These are phyloP conservation scores for Penicillium roqueforti DNA, from an alignment of 495 filamentous ascomycete species.

Conservation along the genomic window DNA sequence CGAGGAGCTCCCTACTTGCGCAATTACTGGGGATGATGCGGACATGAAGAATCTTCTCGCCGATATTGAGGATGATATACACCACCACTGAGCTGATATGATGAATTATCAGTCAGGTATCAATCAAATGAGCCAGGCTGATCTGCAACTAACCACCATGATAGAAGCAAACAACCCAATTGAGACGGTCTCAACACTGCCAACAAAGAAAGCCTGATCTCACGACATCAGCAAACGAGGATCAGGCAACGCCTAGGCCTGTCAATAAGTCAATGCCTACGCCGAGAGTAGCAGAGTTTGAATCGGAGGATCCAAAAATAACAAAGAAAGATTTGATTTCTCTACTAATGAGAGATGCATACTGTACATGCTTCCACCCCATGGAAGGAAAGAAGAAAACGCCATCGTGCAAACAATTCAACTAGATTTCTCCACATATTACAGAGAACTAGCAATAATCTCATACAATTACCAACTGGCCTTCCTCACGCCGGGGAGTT, in stretches of 20 bases:
- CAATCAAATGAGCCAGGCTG: neutral
- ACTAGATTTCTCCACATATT: conserved; percentile 17
- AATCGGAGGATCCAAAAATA: neutral
- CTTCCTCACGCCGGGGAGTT: conserved; percentile 90
- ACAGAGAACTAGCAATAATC: conserved; percentile 3
- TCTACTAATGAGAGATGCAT: conserved; percentile 16
- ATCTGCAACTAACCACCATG: neutral
- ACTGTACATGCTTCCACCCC: conserved; percentile 33
- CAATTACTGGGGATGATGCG: neutral
- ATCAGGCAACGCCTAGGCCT: neutral
- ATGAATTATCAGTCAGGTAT: neutral
- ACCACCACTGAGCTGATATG: neutral
- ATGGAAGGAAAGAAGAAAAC: conserved; percentile 30
- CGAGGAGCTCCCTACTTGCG: neutral
- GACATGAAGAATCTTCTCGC: neutral
- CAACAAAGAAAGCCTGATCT: neutral
- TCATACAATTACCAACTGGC: conserved; percentile 70
- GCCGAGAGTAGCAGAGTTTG: neutral
- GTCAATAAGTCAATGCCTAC: neutral
- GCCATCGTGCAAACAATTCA: conserved; percentile 26
- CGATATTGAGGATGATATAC: neutral
- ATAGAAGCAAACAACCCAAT: neutral
- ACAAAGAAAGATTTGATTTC: neutral
- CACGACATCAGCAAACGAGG: neutral
- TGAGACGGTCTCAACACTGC: neutral